Evolutionary conservation across 1,284 basidiomycete species (phyloP), one percentile per base, ranked within the genome.

Genomic region (Gomphus sp.): DNA sequence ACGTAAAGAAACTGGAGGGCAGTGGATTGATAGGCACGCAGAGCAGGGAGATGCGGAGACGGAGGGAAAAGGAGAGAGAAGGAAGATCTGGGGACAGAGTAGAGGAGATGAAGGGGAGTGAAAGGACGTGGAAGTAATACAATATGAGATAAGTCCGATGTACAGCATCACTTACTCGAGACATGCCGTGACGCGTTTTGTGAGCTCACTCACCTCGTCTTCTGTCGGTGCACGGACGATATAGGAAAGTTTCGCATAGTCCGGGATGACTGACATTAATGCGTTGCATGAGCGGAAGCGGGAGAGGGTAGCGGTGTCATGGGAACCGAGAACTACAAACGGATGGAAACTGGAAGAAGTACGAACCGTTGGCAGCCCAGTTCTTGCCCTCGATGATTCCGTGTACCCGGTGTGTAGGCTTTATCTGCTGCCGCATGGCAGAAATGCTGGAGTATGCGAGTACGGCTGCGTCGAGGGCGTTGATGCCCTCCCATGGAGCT

Each of bases 341-440:
- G 45, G 7, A 25, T 4, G 3, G 10, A 25, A 2, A 11, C 11
- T 10, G n/a, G 37, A n/a, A 39, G 12, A 77, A 68, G 63, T 66
- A 55, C 65, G 50, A 33, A 69, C 68, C 62, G 47, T 70, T 70
- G 4, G 68, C 52, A 2, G 64, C 67, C 59, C 67, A 68, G 10
- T 69, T 67, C 16, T 66, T 63, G 36, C 64, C 62, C 25, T 62
- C 59, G 53, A 71, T 67, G 44, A 72, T 67, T 43, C 70, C 71
- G 55, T 73, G 72, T 0, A 72, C 60, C 2, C 65, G 62, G 66
- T 78, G 77, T 18, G 72, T 72, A 0, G 68, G 74, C 56, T 72
- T 72, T 48, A 77, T 74, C 65, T 82, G 80, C 67, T 83, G 77
- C 8, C 77, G 67, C 33, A 78, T 64, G 0, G 69, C 71, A 16